Percentiles rank a stretch among this genome's conserved stretches.
phyloP scores from a whole-genome alignment of 164 flowering plant species.

The Protea cynaroides region DNA sequence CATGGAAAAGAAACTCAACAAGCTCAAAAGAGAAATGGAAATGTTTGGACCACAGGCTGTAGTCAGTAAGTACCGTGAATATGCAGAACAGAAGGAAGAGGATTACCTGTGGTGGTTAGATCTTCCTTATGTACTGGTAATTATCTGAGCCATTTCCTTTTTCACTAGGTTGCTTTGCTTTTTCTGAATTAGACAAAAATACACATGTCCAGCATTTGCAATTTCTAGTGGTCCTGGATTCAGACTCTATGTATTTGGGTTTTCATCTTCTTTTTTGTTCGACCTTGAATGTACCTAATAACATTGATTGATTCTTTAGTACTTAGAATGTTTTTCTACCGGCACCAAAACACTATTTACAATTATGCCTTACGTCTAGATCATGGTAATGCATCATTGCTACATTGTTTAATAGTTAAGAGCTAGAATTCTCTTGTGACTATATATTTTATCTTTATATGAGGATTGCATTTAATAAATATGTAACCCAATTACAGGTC shows the following conservation, averaged over 20 bases:
- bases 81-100: conserved; percentile 70
- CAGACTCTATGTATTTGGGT: neutral
- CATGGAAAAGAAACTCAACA: conserved; percentile 62
- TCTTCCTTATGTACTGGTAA: conserved; percentile 76
- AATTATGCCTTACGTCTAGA: neutral
- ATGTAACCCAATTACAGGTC: too few species aligned
- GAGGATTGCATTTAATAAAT: too few species aligned
- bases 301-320: neutral
- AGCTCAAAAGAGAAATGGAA: conserved; percentile 80
- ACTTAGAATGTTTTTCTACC: neutral
- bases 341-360: neutral
- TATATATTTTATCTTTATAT: too few species aligned
- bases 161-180: neutral
- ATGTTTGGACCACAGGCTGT: conserved; percentile 92
- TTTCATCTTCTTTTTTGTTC: neutral
- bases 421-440: too few species aligned
- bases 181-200: too few species aligned
- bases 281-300: neutral
- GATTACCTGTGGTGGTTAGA: conserved; percentile 97
- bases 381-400: too few species aligned
- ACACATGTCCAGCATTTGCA: neutral
- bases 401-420: too few species aligned
- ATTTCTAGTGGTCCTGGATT: neutral
- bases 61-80: conserved; percentile 82
- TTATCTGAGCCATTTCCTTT: conserved; percentile 3